Conservation (phyloP, 441 rosid species). For the Francoa sonchifolia region DNA sequence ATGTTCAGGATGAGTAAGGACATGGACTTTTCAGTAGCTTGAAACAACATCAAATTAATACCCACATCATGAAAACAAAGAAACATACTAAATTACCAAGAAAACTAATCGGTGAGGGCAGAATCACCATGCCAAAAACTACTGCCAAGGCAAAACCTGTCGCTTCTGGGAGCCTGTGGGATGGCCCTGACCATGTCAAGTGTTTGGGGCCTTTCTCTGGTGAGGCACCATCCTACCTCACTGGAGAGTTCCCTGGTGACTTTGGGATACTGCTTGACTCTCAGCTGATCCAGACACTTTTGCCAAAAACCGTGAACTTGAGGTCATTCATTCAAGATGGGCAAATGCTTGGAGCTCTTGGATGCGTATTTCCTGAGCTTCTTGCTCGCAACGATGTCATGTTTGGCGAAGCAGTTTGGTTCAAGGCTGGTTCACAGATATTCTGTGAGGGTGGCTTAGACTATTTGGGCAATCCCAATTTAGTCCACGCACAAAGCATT, state of each 20-base stretch:
- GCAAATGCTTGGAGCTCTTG: too few species aligned
- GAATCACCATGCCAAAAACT: conserved; percentile 10
- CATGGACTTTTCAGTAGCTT: too few species aligned
- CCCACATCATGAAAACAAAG: too few species aligned
- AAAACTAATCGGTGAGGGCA: conserved; percentile 6
- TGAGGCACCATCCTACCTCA: conserved; percentile 13
- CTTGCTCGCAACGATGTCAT: background rate
- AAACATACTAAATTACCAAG: too few species aligned
- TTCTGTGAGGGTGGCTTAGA: background rate
- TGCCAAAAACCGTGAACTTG: conserved; percentile 2
- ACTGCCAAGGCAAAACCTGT: conserved; percentile 1
- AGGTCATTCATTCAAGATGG: conserved; percentile 2
- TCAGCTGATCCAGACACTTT: conserved; percentile 2
- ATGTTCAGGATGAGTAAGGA: too few species aligned
- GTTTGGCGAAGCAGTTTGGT: conserved; percentile 1
- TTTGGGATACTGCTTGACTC: conserved; percentile 7
- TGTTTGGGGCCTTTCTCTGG: conserved; percentile 16
- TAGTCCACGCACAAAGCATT: too few species aligned
- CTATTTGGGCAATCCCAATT: background rate
- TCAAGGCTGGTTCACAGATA: conserved; percentile 1
- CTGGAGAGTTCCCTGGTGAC: conserved; percentile 16
- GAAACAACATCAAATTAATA: too few species aligned
- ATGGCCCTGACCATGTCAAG: conserved; percentile 16
- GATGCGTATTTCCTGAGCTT: conserved; percentile 1
- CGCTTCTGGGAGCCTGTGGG: conserved; percentile 15